Conservation (phyloP, 345 rosid genomes). For the Ceriops tagal region DNA sequence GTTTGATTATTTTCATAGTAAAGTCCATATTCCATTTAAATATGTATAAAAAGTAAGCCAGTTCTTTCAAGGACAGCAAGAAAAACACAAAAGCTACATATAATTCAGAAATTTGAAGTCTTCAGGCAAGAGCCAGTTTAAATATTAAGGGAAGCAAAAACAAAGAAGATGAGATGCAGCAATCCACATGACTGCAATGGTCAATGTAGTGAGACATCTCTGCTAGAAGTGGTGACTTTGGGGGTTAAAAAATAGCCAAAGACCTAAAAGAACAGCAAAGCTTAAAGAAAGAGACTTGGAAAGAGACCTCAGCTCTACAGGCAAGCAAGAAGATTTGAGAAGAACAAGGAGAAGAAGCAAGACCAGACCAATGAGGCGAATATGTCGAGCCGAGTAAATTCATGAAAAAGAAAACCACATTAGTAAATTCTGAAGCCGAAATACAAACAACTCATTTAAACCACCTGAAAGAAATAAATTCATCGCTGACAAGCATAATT, state of each 20-base stretch:
- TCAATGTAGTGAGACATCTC: constrained; percentile 1
- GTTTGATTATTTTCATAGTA: background rate
- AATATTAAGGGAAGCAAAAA: no score
- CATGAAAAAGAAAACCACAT: background rate
- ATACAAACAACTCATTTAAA: background rate
- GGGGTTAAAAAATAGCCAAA: background rate
- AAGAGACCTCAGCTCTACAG: background rate
- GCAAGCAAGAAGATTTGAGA: background rate
- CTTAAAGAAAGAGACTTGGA: background rate
- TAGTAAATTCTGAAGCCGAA: background rate
- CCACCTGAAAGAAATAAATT: background rate
- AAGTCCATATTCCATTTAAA: background rate
- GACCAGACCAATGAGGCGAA: background rate
- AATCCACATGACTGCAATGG: background rate
- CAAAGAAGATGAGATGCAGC: background rate
- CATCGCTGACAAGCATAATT: constrained; percentile 6
- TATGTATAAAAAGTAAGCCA: background rate
- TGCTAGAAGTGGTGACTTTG: background rate
- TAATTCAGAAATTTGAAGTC: no score
- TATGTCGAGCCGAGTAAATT: background rate
- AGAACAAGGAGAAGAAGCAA: background rate
- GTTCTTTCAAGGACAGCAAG: background rate
- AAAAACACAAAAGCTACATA: background rate
- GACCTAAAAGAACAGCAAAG: background rate
- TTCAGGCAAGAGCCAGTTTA: no score